Evolutionary conservation across 23 red algal species (phyloP).

Genomic region (Gracilaria gracilis): DNA sequence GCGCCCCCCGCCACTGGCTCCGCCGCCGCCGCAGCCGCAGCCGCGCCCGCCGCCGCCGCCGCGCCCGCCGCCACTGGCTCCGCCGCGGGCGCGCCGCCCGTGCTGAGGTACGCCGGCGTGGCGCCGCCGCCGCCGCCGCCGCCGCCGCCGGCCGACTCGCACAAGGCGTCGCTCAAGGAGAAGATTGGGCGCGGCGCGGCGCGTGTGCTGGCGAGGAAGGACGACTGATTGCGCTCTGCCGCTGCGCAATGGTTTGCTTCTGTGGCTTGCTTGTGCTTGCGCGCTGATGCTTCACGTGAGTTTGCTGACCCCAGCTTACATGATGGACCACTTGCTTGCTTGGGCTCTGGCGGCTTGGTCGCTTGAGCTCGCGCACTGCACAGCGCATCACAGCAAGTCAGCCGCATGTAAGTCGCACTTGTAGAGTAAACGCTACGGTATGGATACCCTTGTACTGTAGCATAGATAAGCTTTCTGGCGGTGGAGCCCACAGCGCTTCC

Average conservation of each 20-base stretch:
- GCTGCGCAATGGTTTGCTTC: background rate
- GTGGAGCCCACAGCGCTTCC: background rate
- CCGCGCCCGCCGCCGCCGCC: background rate
- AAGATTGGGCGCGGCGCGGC: background rate
- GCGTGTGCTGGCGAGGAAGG: background rate
- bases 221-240: background rate
- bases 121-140: conserved; percentile 7
- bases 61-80: background rate
- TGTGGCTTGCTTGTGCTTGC: background rate
- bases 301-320: background rate
- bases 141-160: background rate
- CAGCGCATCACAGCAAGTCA: background rate
- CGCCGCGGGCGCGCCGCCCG: background rate
- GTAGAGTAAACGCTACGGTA: background rate
- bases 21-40: conserved; percentile 1
- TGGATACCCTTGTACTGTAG: background rate
- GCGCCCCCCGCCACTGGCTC: background rate
- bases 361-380: background rate
- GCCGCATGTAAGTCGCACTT: background rate
- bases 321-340: too few species aligned
- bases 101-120: background rate
- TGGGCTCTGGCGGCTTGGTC: too few species aligned
- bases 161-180: background rate
- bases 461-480: background rate
- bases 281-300: background rate